phyloP scores from a whole-genome alignment of 2,329 filamentous ascomycete species.

The Phyllosticta paracitricarpa region DNA sequence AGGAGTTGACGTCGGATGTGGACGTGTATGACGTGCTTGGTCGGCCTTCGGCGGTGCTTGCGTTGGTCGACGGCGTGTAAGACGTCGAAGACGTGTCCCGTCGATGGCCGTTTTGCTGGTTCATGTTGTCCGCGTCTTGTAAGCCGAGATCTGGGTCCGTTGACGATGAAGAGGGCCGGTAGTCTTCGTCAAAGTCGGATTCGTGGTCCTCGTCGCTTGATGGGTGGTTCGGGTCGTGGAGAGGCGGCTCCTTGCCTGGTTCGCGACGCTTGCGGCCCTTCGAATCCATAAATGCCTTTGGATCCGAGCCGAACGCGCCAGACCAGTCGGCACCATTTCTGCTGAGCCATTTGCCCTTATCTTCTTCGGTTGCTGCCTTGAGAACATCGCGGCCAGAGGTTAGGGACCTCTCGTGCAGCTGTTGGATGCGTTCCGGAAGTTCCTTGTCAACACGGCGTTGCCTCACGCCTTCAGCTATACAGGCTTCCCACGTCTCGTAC shows the following conservation, averaged over 20 bases:
- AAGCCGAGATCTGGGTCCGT: slow-evolving; percentile 46
- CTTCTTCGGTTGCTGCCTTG: slow-evolving; percentile 58
- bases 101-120: slow-evolving; percentile 16
- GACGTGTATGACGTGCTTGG: slow-evolving; percentile 16
- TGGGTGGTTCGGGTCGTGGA: slow-evolving; percentile 42
- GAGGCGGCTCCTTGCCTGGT: slow-evolving; percentile 42
- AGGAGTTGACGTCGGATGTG: not conserved
- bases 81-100: slow-evolving; percentile 10
- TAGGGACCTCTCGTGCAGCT: slow-evolving; percentile 72
- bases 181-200: slow-evolving; percentile 31
- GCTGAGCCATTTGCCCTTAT: slow-evolving; percentile 67
- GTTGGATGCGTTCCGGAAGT: slow-evolving; percentile 60
- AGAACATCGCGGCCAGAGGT: slow-evolving; percentile 73
- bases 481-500: slow-evolving; percentile 90
- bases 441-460: slow-evolving; percentile 59
- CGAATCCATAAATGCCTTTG: slow-evolving; percentile 48
- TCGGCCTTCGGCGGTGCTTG: slow-evolving; percentile 14
- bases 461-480: slow-evolving; percentile 77
- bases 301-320: slow-evolving; percentile 74
- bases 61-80: slow-evolving; percentile 16
- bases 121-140: slow-evolving; percentile 40
- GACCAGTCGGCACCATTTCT: slow-evolving; percentile 80
- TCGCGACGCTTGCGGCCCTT: slow-evolving; percentile 45
- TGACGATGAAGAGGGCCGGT: slow-evolving; percentile 29
- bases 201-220: slow-evolving; percentile 32